phyloP scores from a whole-genome alignment of 2,329 filamentous ascomycete genomes.

The Botrytis medusae region DNA sequence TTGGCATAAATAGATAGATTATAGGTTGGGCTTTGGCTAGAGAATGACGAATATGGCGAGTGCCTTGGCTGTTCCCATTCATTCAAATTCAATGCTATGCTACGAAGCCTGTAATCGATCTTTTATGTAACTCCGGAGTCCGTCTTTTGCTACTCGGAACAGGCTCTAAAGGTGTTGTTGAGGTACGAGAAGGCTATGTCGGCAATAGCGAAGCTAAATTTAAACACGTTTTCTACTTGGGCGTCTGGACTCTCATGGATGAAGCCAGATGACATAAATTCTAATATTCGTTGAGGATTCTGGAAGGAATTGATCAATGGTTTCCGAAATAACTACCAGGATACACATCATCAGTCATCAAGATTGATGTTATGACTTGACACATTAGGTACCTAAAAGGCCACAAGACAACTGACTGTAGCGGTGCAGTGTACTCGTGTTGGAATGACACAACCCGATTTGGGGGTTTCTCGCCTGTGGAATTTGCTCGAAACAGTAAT shows the following conservation, averaged over 20 bases:
- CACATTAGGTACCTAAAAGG: neutral
- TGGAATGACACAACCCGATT: neutral
- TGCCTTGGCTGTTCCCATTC: neutral
- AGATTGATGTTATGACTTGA: neutral
- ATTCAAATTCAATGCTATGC: neutral
- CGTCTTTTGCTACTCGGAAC: neutral
- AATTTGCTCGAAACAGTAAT: constrained; percentile 6
- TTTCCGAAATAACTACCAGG: neutral
- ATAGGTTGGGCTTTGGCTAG: neutral
- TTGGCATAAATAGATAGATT: neutral
- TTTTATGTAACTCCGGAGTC: neutral
- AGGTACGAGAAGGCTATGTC: neutral
- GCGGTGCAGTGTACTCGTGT: neutral
- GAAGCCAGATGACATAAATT: neutral
- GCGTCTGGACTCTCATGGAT: neutral
- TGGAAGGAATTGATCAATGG: neutral
- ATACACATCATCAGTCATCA: neutral
- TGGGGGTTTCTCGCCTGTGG: neutral
- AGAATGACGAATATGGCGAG: constrained; percentile 1
- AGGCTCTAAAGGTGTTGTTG: neutral
- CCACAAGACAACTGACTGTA: neutral
- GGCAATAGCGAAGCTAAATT: neutral
- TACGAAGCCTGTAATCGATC: neutral
- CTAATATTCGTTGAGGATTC: neutral
- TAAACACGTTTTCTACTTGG: neutral